Evolutionary conservation across 2,329 filamentous ascomycete species (phyloP).

Genomic region (Pochonia chlamydosporia): DNA sequence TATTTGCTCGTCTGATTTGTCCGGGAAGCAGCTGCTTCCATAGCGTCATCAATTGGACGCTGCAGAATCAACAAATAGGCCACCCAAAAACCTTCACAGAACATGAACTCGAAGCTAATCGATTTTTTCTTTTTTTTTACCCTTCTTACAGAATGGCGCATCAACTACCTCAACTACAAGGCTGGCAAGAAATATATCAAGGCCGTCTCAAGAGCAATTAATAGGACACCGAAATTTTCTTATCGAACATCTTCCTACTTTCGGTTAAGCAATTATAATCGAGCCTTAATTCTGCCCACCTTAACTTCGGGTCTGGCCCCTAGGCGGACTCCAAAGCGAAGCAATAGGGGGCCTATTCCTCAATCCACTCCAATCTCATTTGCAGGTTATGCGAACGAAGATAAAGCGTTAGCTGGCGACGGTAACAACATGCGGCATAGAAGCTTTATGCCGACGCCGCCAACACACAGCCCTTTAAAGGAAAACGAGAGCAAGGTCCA

Average conservation of each 20-base stretch:
- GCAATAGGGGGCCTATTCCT: not conserved
- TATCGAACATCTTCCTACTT: conserved; percentile 26
- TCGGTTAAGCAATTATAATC: conserved; percentile 15
- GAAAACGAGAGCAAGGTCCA: conserved; percentile 14
- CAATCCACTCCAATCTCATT: conserved; percentile 3
- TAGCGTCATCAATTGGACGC: not conserved
- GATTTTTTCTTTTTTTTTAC: too few relatives aligned
- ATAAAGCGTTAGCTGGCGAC: conserved; percentile 17
- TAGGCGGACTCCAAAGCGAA: not conserved
- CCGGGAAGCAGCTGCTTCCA: not conserved
- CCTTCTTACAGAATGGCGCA: conserved; percentile 76
- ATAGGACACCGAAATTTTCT: conserved; percentile 44
- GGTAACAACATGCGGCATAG: conserved; percentile 42
- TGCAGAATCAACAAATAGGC: too few relatives aligned
- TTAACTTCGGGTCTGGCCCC: not conserved
- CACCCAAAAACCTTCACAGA: too few relatives aligned
- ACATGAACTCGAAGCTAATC: too few relatives aligned
- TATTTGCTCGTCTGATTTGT: too few relatives aligned
- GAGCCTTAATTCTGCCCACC: conserved; percentile 1
- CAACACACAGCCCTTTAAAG: conserved; percentile 18
- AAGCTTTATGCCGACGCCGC: conserved; percentile 43
- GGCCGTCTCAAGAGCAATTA: conserved; percentile 66
- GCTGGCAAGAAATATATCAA: conserved; percentile 93
- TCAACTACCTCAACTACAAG: conserved; percentile 95
- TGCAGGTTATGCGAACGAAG: conserved; percentile 3